A percentile compares a stretch with the other conserved stretches of the same genome.
These are phyloP conservation scores for Dioszegia crocea DNA, from an alignment of 768 basidiomycete species.

Conservation along the genomic window DNA sequence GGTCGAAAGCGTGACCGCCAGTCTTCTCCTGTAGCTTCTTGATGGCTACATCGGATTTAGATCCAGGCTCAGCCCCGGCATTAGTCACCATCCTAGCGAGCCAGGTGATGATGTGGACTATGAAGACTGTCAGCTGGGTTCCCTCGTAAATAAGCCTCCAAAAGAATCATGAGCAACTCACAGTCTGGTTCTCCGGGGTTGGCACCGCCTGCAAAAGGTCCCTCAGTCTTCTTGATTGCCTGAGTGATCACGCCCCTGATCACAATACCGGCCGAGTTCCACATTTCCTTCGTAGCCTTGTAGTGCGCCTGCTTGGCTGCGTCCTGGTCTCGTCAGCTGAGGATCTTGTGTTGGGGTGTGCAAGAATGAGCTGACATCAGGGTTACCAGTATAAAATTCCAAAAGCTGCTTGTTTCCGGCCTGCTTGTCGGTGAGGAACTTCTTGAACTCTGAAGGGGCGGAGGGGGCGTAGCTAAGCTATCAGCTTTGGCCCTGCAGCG, in stretches of 20 bases:
- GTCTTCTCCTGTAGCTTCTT: conserved; percentile 32
- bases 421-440: conserved; percentile 35
- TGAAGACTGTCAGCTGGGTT: conserved; percentile 34
- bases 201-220: conserved; percentile 32
- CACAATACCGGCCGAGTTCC: conserved; percentile 38
- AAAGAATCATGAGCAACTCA: too few species aligned
- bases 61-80: conserved; percentile 32
- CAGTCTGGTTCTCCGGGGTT: conserved; percentile 39
- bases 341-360: not conserved
- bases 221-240: conserved; percentile 39
- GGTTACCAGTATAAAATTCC: conserved; percentile 32
- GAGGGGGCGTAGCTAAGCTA: conserved; percentile 25
- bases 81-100: conserved; percentile 33
- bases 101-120: conserved; percentile 45
- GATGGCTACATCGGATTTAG: conserved; percentile 25
- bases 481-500: too few species aligned
- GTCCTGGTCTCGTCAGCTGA: conserved; percentile 14
- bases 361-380: conserved; percentile 27
- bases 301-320: conserved; percentile 26
- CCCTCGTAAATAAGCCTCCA: too few species aligned
- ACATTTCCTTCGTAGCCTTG: conserved; percentile 25
- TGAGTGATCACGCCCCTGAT: conserved; percentile 38
- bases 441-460: conserved; percentile 37
- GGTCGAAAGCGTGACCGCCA: conserved; percentile 39
- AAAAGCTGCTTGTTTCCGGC: conserved; percentile 29